Evolutionary conservation across 1,139 yeast genomes (phyloP), one percentile per base, ranked within the genome.

Genomic region (Dujonia santamariae): DNA sequence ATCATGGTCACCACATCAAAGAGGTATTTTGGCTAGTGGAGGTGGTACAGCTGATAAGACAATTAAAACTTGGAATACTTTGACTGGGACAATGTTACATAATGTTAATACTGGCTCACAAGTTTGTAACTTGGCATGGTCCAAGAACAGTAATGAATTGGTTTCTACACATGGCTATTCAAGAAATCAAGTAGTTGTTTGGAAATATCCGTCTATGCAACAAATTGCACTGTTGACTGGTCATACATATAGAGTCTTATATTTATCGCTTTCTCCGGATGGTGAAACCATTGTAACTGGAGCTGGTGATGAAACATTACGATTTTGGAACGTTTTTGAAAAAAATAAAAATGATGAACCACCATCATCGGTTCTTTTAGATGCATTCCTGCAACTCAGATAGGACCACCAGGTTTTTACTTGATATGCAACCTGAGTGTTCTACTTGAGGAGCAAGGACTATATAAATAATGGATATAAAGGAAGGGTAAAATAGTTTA

Each of bases 201-300:
- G 99, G 99, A 88, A 90, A 53, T 90, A 86, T 50, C 95, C 95
- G 11, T 77, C 85, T 14, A 80, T 94, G 90, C 86, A 86, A 46
- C 97, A 92, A 48, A 78, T 92, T 25, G 96, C 97, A 1, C 87
- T 90, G 30, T 72, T 92, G 37, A 87, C 95, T 7, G 98, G 97
- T 0, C 99, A 92, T 53, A 86, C 96, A 1, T 87, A 85, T 54
- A 72, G 99, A 41, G 98, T 92, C 7, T 64, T 94, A 33, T 94
- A 92, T 54, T 68, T 92, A 45, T 79, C 96, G 3, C 71, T 92
- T 63, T 84, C 95, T n/a, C 96, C 97, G 0, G 97, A 92, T 59
- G 98, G 98, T 1, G 90, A 86, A 44, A 87, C 97, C 0, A 84
- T 92, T n/a, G 98, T 92, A 3, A 90, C 98, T 0, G 99, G 98